These are phyloP conservation scores for Rhizoctonia solani DNA, from an alignment of 1,284 basidiomycete species.

Conservation along the genomic window DNA sequence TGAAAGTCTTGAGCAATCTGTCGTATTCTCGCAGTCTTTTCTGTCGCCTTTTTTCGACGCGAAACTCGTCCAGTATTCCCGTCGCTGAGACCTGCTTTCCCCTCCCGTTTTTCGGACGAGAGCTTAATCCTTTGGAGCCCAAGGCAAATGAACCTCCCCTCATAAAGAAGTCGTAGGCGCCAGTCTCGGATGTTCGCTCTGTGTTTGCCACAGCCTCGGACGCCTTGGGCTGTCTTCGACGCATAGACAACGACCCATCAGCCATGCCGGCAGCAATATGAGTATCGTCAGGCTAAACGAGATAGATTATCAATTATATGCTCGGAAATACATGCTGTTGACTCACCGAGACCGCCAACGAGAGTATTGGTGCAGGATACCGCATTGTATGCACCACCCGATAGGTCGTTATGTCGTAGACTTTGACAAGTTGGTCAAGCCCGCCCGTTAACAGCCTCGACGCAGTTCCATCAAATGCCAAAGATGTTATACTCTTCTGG, in stretches of 20 bases:
- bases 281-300: constrained; percentile 84
- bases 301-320: background rate
- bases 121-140: constrained; percentile 47
- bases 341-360: constrained; percentile 85
- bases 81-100: constrained; percentile 45
- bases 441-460: constrained; percentile 86
- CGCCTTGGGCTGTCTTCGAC: constrained; percentile 78
- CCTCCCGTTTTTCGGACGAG: constrained; percentile 52
- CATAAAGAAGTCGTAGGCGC: constrained; percentile 75
- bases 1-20: constrained; percentile 86
- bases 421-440: constrained; percentile 97
- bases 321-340: background rate
- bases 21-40: constrained; percentile 88
- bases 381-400: constrained; percentile 99
- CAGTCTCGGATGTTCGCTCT: constrained; percentile 56
- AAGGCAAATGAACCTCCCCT: constrained; percentile 62
- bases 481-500: constrained; percentile 94
- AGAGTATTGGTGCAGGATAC: constrained; percentile 91
- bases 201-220: constrained; percentile 59
- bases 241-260: constrained; percentile 91
- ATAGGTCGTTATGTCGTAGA: constrained; percentile 94
- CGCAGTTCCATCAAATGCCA: constrained; percentile 77
- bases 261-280: constrained; percentile 96
- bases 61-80: constrained; percentile 68
- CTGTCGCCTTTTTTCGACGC: constrained; percentile 72